Evolutionary conservation across 768 basidiomycete genomes (phyloP), one percentile per base, ranked within the genome.

Genomic region (Auricularia auricula-judae): DNA sequence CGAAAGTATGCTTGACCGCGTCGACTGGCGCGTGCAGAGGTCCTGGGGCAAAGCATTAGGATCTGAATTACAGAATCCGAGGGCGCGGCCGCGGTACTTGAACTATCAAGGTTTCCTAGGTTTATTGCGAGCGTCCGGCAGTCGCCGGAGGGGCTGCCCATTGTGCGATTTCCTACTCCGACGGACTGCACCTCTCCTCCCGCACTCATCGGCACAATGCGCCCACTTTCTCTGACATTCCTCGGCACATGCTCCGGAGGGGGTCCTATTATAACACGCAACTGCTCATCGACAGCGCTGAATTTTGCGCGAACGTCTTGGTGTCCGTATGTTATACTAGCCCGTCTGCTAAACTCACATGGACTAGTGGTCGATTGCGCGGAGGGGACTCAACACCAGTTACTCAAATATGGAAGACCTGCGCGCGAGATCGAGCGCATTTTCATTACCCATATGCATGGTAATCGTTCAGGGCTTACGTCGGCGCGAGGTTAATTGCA

Each of bases 381-480:
- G 14, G 89, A 91, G 74, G 91, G 91, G 42, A 91, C 89, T 12
- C 75, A 82, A 14, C 29, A 29, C 29, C 29, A 29, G 29, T 29
- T 29, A 29, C 29, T 29, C 29, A 29, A 29, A 29, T 29, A 29
- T 29, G 29, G 29, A 29, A 29, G 29, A 29, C 29, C 29, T 29
- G 29, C 29, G 29, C 29, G 29, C 29, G 29, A 29, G 29, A 29
- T 29, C 29, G 2, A 29, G 2, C 89, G 87, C 70, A 81, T 94
- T 54, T 92, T 93, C 72, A 79, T 93, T 62, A 93, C 91, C 1
- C 92, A 93, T 69, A 86, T 92, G 84, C 91, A 93, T 70, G 84
- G 91, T 86, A 70, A 59, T 75, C 69, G 18, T 35, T 44, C 43
- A 39, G 21, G 16, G 10, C 12, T 64, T 34, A 3, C 23, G 16